phyloP scores from a whole-genome alignment of 805 yeast species.

The Saturnispora diversa region DNA sequence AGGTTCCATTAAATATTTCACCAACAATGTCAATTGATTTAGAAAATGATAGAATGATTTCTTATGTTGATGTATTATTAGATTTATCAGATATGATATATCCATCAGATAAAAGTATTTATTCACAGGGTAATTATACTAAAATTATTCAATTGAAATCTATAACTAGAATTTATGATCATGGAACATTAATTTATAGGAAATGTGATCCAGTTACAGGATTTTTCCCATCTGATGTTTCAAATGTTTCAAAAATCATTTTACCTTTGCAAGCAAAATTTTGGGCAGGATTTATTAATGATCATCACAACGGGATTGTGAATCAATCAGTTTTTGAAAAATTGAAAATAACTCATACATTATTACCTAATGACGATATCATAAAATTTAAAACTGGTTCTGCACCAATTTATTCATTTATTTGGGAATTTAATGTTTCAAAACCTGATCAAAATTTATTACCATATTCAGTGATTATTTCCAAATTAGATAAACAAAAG shows the following conservation, averaged over 20 bases:
- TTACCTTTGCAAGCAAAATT: conserved; percentile 28
- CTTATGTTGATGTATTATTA: conserved; percentile 23
- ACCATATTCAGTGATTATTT: conserved; percentile 23
- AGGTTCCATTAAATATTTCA: conserved; percentile 20
- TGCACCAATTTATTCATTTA: conserved; percentile 23
- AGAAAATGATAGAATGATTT: conserved; percentile 24
- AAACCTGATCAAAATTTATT: conserved; percentile 16
- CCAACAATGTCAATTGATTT: conserved; percentile 18
- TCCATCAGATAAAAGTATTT: conserved; percentile 3
- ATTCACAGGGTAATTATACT: conserved; percentile 17
- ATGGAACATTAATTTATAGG: conserved; percentile 17
- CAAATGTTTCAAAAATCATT: conserved; percentile 19
- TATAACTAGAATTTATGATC: conserved; percentile 22
- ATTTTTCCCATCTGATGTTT: conserved; percentile 17
- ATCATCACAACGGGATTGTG: conserved; percentile 27
- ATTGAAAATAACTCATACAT: conserved; percentile 24
- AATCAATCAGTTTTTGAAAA: conserved; percentile 18
- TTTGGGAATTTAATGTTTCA: conserved; percentile 27
- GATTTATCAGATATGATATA: conserved; percentile 18
- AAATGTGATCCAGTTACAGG: conserved; percentile 29
- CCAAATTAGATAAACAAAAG: conserved; percentile 6
- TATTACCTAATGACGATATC: conserved; percentile 26
- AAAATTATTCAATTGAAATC: conserved; percentile 25
- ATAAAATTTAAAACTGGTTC: conserved; percentile 14
- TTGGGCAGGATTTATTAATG: conserved; percentile 28